These are phyloP conservation scores for Mycena rosella DNA, from an alignment of 768 basidiomycete genomes.

Conservation along the genomic window DNA sequence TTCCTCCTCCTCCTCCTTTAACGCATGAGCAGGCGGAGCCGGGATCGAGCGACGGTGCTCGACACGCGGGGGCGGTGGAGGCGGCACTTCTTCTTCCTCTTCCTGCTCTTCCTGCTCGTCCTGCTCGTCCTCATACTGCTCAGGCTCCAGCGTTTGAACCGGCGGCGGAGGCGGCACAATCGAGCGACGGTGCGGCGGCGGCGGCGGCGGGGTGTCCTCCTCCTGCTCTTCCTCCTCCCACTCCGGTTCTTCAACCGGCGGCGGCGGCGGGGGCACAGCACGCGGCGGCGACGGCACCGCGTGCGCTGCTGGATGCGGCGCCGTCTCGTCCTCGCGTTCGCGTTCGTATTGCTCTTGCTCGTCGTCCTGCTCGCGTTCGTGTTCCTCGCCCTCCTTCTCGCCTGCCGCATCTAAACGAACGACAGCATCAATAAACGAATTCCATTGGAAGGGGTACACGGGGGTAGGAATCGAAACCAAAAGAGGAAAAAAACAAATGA, in stretches of 20 bases:
- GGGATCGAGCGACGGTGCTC: constrained; percentile 26
- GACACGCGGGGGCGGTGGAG: constrained; percentile 32
- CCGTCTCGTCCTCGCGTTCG: constrained; percentile 8
- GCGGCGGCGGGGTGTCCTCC: too few relatives aligned
- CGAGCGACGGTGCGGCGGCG: not conserved
- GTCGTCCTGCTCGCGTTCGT: not conserved
- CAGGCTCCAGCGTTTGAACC: not conserved
- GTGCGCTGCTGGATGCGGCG: constrained; percentile 10
- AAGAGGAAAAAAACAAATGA: not conserved
- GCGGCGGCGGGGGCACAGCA: constrained; percentile 19
- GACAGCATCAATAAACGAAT: constrained; percentile 26
- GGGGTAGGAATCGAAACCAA: not conserved
- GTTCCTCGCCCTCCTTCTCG: too few relatives aligned
- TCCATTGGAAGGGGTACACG: constrained; percentile 27
- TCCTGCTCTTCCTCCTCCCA: not conserved
- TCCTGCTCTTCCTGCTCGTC: not conserved
- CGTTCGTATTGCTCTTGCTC: constrained; percentile 4
- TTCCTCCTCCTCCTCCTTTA: constrained; percentile 21
- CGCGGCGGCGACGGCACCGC: not conserved
- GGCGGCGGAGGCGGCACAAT: not conserved
- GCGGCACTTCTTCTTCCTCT: constrained; percentile 32
- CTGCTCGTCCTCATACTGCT: not conserved
- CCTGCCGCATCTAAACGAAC: constrained; percentile 25
- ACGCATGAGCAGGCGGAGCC: constrained; percentile 22
- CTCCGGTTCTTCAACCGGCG: constrained; percentile 6